A percentile compares a stretch with the other conserved stretches of the same genome.
These are phyloP conservation scores for Mimosa pudica DNA, from an alignment of 306 rosid species.

Conservation along the genomic window DNA sequence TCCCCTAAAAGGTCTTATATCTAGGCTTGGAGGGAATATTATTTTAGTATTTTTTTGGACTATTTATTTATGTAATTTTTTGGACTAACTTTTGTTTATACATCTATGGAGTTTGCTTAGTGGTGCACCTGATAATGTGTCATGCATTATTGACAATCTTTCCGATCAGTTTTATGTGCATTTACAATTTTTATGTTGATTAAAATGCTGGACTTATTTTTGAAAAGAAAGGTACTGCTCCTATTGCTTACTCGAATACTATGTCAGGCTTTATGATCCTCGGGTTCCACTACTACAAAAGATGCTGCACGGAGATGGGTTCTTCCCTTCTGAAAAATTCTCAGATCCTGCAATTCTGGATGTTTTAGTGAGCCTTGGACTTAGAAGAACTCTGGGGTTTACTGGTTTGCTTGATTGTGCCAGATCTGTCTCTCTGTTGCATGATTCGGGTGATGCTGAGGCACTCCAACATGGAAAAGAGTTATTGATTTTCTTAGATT, in stretches of 20 bases:
- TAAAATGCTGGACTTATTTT: slow-evolving; percentile 14
- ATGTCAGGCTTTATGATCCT: slow-evolving; percentile 97
- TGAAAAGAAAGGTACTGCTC: slow-evolving; percentile 10
- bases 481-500: slow-evolving; percentile 63
- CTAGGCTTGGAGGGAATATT: too few relatives aligned
- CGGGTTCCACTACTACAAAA: slow-evolving; percentile 66
- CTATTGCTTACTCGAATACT: slow-evolving; percentile 38
- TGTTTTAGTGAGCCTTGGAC: slow-evolving; percentile 77
- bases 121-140: slow-evolving; percentile 19
- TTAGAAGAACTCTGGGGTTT: slow-evolving; percentile 75
- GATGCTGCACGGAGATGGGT: slow-evolving; percentile 66
- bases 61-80: too few relatives aligned
- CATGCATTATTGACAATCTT: slow-evolving; percentile 26
- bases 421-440: slow-evolving; percentile 72
- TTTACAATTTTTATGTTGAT: slow-evolving; percentile 2
- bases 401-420: slow-evolving; percentile 96
- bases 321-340: slow-evolving; percentile 82
- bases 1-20: too few relatives aligned
- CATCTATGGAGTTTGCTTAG: neutral
- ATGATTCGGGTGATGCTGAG: slow-evolving; percentile 58
- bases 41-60: neutral
- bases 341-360: slow-evolving; percentile 70
- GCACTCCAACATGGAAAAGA: slow-evolving; percentile 58
- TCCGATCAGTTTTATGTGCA: slow-evolving; percentile 25
- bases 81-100: neutral